Evolutionary conservation across 208 protist genomes (phyloP).

Genomic region (Leishmania arabica): DNA sequence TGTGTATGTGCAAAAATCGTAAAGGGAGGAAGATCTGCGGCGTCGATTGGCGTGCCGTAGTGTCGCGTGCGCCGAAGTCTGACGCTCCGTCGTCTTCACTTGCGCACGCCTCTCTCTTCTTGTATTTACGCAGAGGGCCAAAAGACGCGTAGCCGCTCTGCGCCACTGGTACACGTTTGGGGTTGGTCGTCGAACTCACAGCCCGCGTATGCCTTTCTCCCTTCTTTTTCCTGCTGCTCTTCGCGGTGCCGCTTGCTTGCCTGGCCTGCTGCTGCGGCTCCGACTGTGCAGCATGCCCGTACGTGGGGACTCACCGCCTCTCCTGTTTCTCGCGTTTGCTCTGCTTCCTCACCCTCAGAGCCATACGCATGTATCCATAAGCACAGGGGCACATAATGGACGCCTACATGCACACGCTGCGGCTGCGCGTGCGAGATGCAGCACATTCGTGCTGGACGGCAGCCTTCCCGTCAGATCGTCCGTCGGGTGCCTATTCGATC

Average conservation of each 20-base stretch:
- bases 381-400: constrained; percentile 8
- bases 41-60: neutral
- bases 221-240: neutral
- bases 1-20: too few relatives aligned
- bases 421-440: constrained; percentile 30
- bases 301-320: neutral
- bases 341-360: neutral
- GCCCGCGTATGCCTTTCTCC: neutral
- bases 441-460: constrained; percentile 20
- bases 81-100: neutral
- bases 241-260: neutral
- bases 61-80: neutral
- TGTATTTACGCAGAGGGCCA: too few relatives aligned
- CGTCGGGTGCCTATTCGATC: constrained; percentile 63
- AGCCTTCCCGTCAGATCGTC: constrained; percentile 64
- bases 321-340: neutral
- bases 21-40: neutral
- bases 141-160: neutral
- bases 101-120: neutral
- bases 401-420: constrained; percentile 23
- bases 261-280: too few relatives aligned
- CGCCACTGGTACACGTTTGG: neutral
- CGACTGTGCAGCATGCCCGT: too few relatives aligned
- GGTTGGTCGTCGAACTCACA: neutral
- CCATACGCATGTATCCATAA: neutral